phyloP scores from a whole-genome alignment of 352 stramenopile species.

The Hyaloperonospora brassicae region DNA sequence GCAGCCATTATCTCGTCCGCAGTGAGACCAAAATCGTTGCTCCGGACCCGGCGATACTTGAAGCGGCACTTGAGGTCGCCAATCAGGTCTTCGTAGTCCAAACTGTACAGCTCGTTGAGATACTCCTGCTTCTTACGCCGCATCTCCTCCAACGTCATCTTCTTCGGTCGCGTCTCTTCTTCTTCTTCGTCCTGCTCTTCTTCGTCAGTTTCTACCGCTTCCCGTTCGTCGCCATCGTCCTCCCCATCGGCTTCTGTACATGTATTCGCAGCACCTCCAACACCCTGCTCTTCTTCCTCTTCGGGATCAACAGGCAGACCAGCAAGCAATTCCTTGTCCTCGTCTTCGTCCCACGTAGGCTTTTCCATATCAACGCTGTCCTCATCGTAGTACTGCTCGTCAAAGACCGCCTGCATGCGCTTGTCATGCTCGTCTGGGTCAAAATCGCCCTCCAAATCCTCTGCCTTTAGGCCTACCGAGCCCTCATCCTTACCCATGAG shows the following conservation, averaged over 20 bases:
- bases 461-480: constrained; percentile 40
- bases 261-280: constrained; percentile 19
- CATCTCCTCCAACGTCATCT: constrained; percentile 56
- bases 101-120: constrained; percentile 94
- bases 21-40: constrained; percentile 95
- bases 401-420: constrained; percentile 94
- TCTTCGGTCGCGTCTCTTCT: constrained; percentile 32
- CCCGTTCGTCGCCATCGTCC: constrained; percentile 24
- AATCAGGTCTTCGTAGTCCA: constrained; percentile 99
- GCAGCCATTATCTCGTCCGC: constrained; percentile 96
- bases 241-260: constrained; percentile 28
- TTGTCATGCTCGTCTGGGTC: constrained; percentile 95
- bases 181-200: constrained; percentile 43
- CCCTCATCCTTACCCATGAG: constrained; percentile 57
- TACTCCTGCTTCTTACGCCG: constrained; percentile 86
- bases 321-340: constrained; percentile 81
- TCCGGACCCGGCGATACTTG: constrained; percentile 93
- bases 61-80: constrained; percentile 96
- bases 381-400: constrained; percentile 97
- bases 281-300: constrained; percentile 33
- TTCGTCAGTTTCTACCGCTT: constrained; percentile 3
- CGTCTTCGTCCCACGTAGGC: constrained; percentile 70
- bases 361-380: constrained; percentile 65
- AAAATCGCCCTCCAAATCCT: constrained; percentile 92
- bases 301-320: constrained; percentile 56